Evolutionary conservation across 1,139 yeast genomes (phyloP).

Genomic region (Yamadazyma kanchanaburiensis): DNA sequence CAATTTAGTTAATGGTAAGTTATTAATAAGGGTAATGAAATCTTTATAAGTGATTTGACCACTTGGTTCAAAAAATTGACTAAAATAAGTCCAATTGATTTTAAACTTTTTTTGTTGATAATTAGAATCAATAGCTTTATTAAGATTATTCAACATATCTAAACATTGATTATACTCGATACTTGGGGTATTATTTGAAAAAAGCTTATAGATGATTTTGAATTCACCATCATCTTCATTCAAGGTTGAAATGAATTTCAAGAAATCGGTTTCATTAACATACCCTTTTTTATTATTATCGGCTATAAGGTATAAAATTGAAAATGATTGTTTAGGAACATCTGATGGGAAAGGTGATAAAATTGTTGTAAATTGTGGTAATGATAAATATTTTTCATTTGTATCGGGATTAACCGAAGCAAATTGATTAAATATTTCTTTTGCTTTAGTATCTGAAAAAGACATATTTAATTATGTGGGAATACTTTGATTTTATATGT

Average conservation of each 20-base stretch:
- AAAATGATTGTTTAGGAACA: slow-evolving; percentile 36
- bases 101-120: slow-evolving; percentile 43
- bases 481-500: too few species aligned
- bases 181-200: slow-evolving; percentile 14
- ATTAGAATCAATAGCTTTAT: slow-evolving; percentile 39
- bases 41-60: slow-evolving; percentile 39
- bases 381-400: slow-evolving; percentile 24
- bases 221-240: slow-evolving; percentile 57
- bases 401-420: slow-evolving; percentile 25
- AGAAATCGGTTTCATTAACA: slow-evolving; percentile 58
- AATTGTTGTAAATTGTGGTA: slow-evolving; percentile 37
- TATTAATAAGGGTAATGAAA: slow-evolving; percentile 40
- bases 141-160: slow-evolving; percentile 33
- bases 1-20: slow-evolving; percentile 45
- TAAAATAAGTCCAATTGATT: slow-evolving; percentile 45
- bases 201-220: slow-evolving; percentile 45
- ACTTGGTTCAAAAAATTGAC: slow-evolving; percentile 38
- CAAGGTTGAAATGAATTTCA: slow-evolving; percentile 52
- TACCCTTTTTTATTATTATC: slow-evolving; percentile 64
- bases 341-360: slow-evolving; percentile 44
- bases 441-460: slow-evolving; percentile 25
- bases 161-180: slow-evolving; percentile 40
- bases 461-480: too few species aligned
- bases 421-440: slow-evolving; percentile 40
- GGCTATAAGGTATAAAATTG: slow-evolving; percentile 60